Percentiles rank a stretch among this genome's conserved stretches.
Evolutionary conservation across 371 early-diverging fungal genomes (phyloP).

Genomic region (Nosema granulosis): DNA sequence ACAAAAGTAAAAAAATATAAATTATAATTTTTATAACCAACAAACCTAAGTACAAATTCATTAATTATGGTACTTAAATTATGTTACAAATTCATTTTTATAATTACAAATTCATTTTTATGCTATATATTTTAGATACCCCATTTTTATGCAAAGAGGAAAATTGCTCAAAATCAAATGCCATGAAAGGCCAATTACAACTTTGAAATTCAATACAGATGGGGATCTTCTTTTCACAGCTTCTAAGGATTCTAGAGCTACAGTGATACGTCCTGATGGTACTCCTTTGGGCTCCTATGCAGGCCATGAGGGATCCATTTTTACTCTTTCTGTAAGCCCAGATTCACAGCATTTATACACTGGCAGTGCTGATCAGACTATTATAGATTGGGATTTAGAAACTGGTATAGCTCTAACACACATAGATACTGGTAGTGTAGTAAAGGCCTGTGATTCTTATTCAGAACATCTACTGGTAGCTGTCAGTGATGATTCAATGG

Average conservation of each 20-base stretch:
- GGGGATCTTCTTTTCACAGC: constrained; percentile 94
- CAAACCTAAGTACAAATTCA: too few species aligned
- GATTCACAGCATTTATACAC: constrained; percentile 73
- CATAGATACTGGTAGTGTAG: constrained; percentile 81
- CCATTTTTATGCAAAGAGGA: background rate
- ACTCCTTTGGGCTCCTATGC: constrained; percentile 87
- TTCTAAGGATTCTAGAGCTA: constrained; percentile 83
- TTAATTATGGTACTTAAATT: too few species aligned
- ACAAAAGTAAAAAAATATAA: too few species aligned
- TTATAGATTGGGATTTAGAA: constrained; percentile 84
- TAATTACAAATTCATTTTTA: background rate
- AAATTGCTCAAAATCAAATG: constrained; percentile 27
- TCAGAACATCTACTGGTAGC: constrained; percentile 77
- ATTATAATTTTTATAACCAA: too few species aligned
- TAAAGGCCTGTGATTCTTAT: constrained; percentile 81
- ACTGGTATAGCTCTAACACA: constrained; percentile 81
- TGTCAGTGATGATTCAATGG: constrained; percentile 85
- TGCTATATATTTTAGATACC: background rate
- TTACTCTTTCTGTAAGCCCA: constrained; percentile 72
- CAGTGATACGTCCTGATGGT: constrained; percentile 91
- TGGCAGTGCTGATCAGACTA: constrained; percentile 85
- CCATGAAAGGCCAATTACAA: constrained; percentile 89
- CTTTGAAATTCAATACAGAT: constrained; percentile 92
- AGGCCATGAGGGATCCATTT: constrained; percentile 87
- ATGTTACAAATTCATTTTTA: background rate